These are phyloP conservation scores for Rickenella mellea DNA, from an alignment of 768 basidiomycete genomes.

Conservation along the genomic window DNA sequence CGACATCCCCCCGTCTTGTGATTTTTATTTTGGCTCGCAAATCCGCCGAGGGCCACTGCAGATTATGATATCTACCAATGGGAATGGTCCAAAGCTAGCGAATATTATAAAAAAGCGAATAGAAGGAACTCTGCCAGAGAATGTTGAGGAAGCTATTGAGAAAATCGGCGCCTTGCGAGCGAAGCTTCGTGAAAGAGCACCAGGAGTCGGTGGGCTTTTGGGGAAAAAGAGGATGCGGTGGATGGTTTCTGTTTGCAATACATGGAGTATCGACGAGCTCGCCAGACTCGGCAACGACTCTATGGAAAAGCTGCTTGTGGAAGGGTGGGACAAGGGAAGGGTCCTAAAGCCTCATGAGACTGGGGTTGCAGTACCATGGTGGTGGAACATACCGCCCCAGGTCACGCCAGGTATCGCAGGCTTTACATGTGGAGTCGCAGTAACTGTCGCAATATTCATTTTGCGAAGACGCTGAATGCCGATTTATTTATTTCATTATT, in stretches of 20 bases:
- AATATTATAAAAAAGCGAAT: slow-evolving; percentile 68
- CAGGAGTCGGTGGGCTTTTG: slow-evolving; percentile 70
- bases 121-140: slow-evolving; percentile 55
- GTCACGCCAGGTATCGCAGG: no score
- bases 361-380: no score
- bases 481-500: no score
- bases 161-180: slow-evolving; percentile 68
- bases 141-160: slow-evolving; percentile 69
- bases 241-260: slow-evolving; percentile 83
- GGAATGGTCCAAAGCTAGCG: slow-evolving; percentile 85
- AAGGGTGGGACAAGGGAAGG: slow-evolving; percentile 72
- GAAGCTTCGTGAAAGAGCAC: slow-evolving; percentile 68
- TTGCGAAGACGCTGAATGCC: no score
- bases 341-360: slow-evolving; percentile 38
- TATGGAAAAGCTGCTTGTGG: slow-evolving; percentile 60
- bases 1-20: slow-evolving; percentile 90
- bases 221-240: slow-evolving; percentile 82
- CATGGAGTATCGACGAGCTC: slow-evolving; percentile 80
- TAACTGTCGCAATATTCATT: no score
- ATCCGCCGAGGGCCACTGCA: slow-evolving; percentile 86
- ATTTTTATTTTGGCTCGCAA: slow-evolving; percentile 97
- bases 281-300: slow-evolving; percentile 53
- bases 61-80: slow-evolving; percentile 93
- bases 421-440: no score
- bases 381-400: no score